A percentile compares a stretch with the other conserved stretches of the same genome.
Evolutionary conservation across 768 basidiomycete genomes (phyloP).

Genomic region (Multifurca ochricompacta): DNA sequence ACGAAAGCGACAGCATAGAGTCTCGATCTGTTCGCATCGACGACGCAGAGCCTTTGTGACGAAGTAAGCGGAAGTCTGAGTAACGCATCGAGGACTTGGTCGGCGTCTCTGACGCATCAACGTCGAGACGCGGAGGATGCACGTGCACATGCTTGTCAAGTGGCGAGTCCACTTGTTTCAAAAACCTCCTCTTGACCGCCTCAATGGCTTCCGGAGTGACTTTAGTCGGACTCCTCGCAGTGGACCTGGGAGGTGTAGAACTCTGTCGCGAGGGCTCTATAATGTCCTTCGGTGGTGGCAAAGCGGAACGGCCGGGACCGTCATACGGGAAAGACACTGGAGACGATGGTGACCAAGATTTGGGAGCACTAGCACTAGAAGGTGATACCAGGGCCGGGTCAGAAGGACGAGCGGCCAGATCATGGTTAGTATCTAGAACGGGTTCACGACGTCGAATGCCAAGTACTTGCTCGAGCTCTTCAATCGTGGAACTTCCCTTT

Average conservation of each 20-base stretch:
- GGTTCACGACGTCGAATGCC: conserved; percentile 27
- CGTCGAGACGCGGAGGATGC: not conserved
- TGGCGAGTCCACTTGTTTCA: conserved; percentile 30
- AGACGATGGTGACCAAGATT: not conserved
- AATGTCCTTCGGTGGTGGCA: not conserved
- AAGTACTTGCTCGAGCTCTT: conserved; percentile 29
- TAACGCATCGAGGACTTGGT: conserved; percentile 9
- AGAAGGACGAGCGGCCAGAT: not conserved
- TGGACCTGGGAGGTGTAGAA: not conserved
- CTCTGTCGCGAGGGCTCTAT: not conserved
- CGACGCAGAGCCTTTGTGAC: conserved; percentile 11
- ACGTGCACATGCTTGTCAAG: conserved; percentile 18
- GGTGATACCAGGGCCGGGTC: not conserved
- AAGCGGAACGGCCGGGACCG: not conserved
- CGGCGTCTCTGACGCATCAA: conserved; percentile 5
- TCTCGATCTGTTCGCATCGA: conserved; percentile 19
- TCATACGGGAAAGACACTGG: not conserved
- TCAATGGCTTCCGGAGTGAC: conserved; percentile 47
- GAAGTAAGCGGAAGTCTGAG: conserved; percentile 15
- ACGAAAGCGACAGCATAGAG: conserved; percentile 29
- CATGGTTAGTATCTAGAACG: conserved; percentile 17
- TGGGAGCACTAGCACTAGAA: not conserved
- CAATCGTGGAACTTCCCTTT: conserved; percentile 30
- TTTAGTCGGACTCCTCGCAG: conserved; percentile 13
- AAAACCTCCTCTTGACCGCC: conserved; percentile 55